A percentile compares a stretch with the other conserved stretches of the same genome.
Conservation (phyloP, 306 rosid genomes). For the Oxytropis ochrocephala region DNA sequence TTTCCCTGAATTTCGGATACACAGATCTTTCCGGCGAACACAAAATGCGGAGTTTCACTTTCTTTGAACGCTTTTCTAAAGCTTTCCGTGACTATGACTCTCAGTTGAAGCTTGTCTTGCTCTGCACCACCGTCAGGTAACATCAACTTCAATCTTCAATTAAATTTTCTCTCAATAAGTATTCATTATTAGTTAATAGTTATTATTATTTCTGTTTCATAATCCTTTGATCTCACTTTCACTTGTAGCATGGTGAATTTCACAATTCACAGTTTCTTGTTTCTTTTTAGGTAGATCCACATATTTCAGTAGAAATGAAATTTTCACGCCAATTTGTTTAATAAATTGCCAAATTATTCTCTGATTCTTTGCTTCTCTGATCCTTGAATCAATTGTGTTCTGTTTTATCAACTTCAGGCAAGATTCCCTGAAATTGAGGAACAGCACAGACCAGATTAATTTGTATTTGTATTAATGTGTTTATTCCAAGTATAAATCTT, state of each 20-base stretch:
- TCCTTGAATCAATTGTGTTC: background rate
- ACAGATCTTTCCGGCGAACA: constrained; percentile 11
- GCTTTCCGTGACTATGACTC: constrained; percentile 48
- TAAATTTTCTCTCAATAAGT: background rate
- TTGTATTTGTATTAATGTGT: background rate
- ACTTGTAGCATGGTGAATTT: background rate
- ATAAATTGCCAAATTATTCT: background rate
- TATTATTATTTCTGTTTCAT: background rate
- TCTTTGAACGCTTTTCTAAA: constrained; percentile 47
- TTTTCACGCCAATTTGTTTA: background rate
- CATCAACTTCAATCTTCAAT: background rate
- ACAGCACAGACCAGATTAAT: background rate
- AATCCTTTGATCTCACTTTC: background rate
- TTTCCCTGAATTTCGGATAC: constrained; percentile 9
- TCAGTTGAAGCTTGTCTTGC: constrained; percentile 52
- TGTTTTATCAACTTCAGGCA: background rate
- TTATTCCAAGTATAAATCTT: background rate
- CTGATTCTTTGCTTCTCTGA: background rate
- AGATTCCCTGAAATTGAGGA: background rate
- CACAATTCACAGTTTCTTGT: background rate
- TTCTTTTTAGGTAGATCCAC: background rate
- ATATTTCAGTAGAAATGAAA: background rate
- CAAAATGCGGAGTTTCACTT: constrained; percentile 41
- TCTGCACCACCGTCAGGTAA: constrained; percentile 78
- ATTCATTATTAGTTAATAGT: background rate